These are phyloP conservation scores for Trametes sp. DNA, from an alignment of 1,284 basidiomycete species.

Conservation along the genomic window DNA sequence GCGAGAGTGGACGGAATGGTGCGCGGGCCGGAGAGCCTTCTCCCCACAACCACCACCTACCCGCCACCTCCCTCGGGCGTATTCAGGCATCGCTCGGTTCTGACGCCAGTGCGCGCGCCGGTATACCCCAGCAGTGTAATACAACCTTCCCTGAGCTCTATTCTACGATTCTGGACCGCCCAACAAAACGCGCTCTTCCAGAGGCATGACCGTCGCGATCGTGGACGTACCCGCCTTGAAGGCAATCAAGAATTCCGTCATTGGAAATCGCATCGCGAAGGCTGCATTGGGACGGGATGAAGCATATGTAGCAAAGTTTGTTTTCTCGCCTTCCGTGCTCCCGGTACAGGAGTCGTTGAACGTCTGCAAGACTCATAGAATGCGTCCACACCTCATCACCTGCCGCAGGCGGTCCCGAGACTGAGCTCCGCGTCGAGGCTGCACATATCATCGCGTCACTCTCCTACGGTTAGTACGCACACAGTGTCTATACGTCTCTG, in stretches of 20 bases:
- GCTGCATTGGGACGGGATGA: slow-evolving; percentile 59
- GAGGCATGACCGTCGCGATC: slow-evolving; percentile 48
- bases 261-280: slow-evolving; percentile 79
- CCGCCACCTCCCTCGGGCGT: background rate
- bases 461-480: slow-evolving; percentile 58
- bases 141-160: no score
- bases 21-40: slow-evolving; percentile 8
- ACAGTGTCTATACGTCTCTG: background rate
- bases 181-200: background rate
- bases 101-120: background rate
- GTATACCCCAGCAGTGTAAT: background rate
- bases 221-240: slow-evolving; percentile 57
- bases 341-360: background rate
- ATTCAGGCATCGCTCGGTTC: background rate
- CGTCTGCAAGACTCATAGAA: slow-evolving; percentile 56
- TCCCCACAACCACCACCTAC: slow-evolving; percentile 12
- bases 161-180: background rate
- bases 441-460: slow-evolving; percentile 78
- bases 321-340: slow-evolving; percentile 16
- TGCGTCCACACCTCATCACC: slow-evolving; percentile 55
- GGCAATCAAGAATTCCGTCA: slow-evolving; percentile 73
- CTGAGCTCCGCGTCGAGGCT: slow-evolving; percentile 70
- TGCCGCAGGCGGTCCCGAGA: slow-evolving; percentile 44
- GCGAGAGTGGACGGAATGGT: background rate
- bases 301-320: slow-evolving; percentile 61